Evolutionary conservation across 2,329 filamentous ascomycete species (phyloP), one percentile per base, ranked within the genome.

Genomic region (Aspergillus vadensis): DNA sequence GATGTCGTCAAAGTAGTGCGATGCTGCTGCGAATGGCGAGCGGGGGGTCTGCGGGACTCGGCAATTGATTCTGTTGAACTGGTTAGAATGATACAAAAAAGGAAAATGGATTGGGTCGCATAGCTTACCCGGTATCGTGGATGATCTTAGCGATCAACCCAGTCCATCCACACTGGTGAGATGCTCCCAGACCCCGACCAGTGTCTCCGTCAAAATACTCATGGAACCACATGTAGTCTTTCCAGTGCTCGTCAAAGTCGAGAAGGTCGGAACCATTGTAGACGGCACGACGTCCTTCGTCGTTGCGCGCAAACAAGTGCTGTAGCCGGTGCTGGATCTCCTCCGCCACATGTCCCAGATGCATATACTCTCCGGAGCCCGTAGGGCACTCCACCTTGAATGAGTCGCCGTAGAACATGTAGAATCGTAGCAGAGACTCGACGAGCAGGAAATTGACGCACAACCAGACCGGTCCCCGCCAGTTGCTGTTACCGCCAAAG

Each of bases 401-500:
- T 15, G 87, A 85, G 61, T 91, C 90, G 62, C 94, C 94, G 72
- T 98, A 97, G 82, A 97, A 98, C 79, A 98, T 89, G 80, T 92
- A 96, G 82, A 96, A 98, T 32, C 94, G 86, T 70, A 97, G 91
- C n/a, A 97, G 85, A 6, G 93, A 94, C 76, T 98, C 94, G 43
- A 98, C 90, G 14, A 98, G 85, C 56, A 98, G 80, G 79, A 97
- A 97, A 78, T 98, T 98, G 79, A 97, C 92, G 64, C 92, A 95
- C 52, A 97, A 84, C 94, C 94, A 98, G 68, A 97, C 94, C 0
- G 95, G 94, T 4, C 90, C 94, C 79, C 94, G 87, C 94, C 94
- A 98, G 78, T 98, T 98, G 76, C 92, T 97, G 84, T 98, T 98
- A 67, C 94, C 94, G 56, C 94, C 94, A 71, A 98, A 98, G 5